Evolutionary conservation across 2,329 filamentous ascomycete genomes (phyloP).

Genomic region (Fusarium succisae): DNA sequence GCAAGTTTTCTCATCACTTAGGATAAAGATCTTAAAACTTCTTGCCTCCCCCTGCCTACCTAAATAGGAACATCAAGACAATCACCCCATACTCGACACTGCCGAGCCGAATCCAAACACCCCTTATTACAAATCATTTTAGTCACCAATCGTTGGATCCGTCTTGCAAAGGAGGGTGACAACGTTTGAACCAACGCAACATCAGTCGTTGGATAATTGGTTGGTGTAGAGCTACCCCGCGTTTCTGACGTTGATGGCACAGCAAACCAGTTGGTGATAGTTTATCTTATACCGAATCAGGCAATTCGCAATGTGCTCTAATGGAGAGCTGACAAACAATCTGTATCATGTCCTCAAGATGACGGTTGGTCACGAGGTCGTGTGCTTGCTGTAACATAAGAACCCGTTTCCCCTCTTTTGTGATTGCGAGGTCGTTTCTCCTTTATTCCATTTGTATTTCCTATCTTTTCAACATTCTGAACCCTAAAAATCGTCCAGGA

Average conservation of each 20-base stretch:
- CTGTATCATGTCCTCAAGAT: not conserved
- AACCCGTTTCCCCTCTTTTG: slow-evolving; percentile 14
- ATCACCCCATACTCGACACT: not conserved
- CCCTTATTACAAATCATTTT: no score
- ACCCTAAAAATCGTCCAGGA: not conserved
- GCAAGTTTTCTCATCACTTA: not conserved
- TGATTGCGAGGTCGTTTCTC: not conserved
- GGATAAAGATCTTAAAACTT: not conserved
- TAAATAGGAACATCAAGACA: not conserved
- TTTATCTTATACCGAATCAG: slow-evolving; percentile 16
- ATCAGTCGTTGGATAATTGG: not conserved
- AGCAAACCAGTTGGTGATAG: not conserved
- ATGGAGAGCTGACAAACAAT: slow-evolving; percentile 18
- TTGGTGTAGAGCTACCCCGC: slow-evolving; percentile 24
- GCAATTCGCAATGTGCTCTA: not conserved
- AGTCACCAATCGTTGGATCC: not conserved
- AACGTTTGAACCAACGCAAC: not conserved
- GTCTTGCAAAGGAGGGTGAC: not conserved
- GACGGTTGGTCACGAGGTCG: slow-evolving; percentile 23
- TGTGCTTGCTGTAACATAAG: slow-evolving; percentile 1
- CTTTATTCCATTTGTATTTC: not conserved
- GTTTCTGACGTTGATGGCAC: slow-evolving; percentile 35
- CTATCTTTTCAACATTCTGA: not conserved
- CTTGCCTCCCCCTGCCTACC: not conserved
- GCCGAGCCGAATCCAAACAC: not conserved